Base-by-base conservation (phyloP, 2,329 filamentous ascomycete genomes). In the Penicillium sp. region DNA sequence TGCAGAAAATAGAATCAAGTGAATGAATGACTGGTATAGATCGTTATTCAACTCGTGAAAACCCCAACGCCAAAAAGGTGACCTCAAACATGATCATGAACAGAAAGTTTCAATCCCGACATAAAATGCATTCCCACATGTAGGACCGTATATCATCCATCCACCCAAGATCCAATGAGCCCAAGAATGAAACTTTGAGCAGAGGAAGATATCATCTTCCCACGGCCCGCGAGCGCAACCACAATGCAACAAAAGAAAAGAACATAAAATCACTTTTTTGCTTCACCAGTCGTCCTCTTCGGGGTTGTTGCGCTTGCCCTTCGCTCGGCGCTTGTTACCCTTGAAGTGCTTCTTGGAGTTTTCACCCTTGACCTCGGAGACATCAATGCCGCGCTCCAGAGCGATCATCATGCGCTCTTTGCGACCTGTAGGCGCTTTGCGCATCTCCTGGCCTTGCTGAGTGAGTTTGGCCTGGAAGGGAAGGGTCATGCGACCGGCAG, bases 381-480 rank as follows among this genome's bases (percentile, higher is more conserved):
- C 87, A 67, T 97, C 92, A 34, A 97, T 73, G 13, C 91, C 90
- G 56, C 88, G 90, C 77, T 97, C 91, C 58, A 97, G 70, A 10
- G 93, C 93, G 47, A 90, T 79, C 79, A 97, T 85, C 38, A 88
- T 81, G 67, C 66, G 86, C 47, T 91, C 84, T 75, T 99, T 99
- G 57, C 94, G 83, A 0, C 92, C 92, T 16, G 85, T 91, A 44
- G 97, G 76, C 59, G 88, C 80, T 77, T 91, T 95, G 14, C 81
- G 80, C 75, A 90, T 95, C 27, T 81, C 75, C 56, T 77, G 74
- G 4, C 91, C 92, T 69, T 96, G 91, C 74, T 94, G 84, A 3
- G 86, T 87, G 75, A 97, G 95, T 76, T 94, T 90, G 77, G 94
- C 85, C 74, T 87, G 93, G 78, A 97, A 97, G 0, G 94, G 92